phyloP scores from a whole-genome alignment of 2,329 filamentous ascomycete species.

The Monilinia vaccinii-corymbosi region DNA sequence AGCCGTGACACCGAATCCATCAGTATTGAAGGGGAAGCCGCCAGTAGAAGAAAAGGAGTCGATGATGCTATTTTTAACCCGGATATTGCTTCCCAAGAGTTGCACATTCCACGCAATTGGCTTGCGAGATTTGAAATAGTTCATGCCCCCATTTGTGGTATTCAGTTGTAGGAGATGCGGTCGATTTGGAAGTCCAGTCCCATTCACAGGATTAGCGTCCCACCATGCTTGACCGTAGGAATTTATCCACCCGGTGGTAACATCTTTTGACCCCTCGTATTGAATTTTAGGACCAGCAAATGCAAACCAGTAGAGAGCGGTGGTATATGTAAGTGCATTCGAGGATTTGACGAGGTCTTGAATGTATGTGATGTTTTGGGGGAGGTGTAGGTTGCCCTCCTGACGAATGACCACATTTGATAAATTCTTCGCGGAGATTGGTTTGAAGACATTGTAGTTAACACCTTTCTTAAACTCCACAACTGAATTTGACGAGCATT shows the following conservation, averaged over 20 bases:
- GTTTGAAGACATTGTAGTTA: slow-evolving; percentile 36
- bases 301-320: slow-evolving; percentile 32
- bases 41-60: slow-evolving; percentile 16
- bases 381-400: slow-evolving; percentile 36
- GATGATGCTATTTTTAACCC: slow-evolving; percentile 33
- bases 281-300: slow-evolving; percentile 30
- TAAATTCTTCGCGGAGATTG: slow-evolving; percentile 32
- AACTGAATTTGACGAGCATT: slow-evolving; percentile 30
- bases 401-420: slow-evolving; percentile 36
- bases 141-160: slow-evolving; percentile 31
- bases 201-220: slow-evolving; percentile 34
- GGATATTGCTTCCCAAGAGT: slow-evolving; percentile 33
- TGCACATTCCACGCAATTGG: slow-evolving; percentile 37
- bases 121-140: slow-evolving; percentile 35
- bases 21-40: slow-evolving; percentile 20
- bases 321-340: slow-evolving; percentile 25
- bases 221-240: slow-evolving; percentile 39
- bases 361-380: slow-evolving; percentile 32
- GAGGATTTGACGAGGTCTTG: slow-evolving; percentile 31
- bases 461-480: slow-evolving; percentile 34
- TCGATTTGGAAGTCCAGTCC: slow-evolving; percentile 32
- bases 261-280: slow-evolving; percentile 30
- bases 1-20: slow-evolving; percentile 30
- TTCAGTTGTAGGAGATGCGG: slow-evolving; percentile 35
- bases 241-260: slow-evolving; percentile 36